phyloP scores from a whole-genome alignment of 2,329 filamentous ascomycete genomes.

The Thielaviopsis cerberus region DNA sequence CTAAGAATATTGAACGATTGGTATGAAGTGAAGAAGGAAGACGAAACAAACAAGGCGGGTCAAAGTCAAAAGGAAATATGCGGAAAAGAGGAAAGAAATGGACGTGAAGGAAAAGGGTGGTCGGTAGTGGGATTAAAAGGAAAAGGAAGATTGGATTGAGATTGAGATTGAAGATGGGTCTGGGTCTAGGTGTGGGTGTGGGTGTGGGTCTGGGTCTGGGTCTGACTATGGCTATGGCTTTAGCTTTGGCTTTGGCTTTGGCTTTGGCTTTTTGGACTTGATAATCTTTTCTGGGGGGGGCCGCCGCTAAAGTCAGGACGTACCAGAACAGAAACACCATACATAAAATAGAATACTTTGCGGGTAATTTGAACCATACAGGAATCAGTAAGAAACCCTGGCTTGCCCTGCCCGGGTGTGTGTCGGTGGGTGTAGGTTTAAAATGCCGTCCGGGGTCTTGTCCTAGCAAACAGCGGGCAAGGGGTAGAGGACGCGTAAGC shows the following conservation, averaged over 20 bases:
- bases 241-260: neutral
- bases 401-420: neutral
- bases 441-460: neutral
- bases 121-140: neutral
- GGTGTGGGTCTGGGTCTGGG: too few relatives aligned
- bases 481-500: neutral
- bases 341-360: neutral
- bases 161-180: too few relatives aligned
- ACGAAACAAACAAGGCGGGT: neutral
- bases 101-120: neutral
- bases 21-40: neutral
- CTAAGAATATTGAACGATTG: neutral
- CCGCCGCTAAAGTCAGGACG: neutral
- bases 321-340: neutral
- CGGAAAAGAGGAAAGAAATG: neutral
- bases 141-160: neutral
- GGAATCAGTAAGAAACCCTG: too few relatives aligned
- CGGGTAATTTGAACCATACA: neutral
- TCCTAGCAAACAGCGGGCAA: neutral
- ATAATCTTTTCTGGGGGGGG: neutral
- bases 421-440: neutral
- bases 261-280: neutral
- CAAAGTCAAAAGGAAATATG: neutral
- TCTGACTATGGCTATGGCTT: too few relatives aligned
- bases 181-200: too few relatives aligned